phyloP scores from a whole-genome alignment of 345 rosid species.

The Citrus trifoliata region DNA sequence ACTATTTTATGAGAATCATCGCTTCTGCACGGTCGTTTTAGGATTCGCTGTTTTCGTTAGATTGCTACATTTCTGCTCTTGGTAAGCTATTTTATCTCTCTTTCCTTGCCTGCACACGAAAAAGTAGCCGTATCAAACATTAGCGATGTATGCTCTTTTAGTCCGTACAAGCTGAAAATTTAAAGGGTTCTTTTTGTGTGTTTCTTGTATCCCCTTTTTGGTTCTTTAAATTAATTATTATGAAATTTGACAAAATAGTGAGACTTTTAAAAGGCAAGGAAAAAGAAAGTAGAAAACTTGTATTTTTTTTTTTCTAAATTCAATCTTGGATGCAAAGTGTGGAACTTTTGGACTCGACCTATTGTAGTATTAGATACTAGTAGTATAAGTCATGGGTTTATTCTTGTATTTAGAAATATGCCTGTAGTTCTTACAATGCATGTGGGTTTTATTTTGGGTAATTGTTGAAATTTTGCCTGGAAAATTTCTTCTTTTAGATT shows the following conservation, averaged over 20 bases:
- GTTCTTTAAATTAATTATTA: not conserved
- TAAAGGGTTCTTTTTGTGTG: not conserved
- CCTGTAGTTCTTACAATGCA: not conserved
- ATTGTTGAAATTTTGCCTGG: not conserved
- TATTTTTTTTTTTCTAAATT: no score
- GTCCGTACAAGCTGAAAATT: not conserved
- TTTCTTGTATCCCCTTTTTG: not conserved
- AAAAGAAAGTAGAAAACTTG: not conserved
- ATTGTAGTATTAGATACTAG: no score
- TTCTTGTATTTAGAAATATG: no score
- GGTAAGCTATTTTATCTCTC: not conserved
- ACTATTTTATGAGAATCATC: not conserved
- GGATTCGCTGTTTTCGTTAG: not conserved
- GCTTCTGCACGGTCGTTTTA: not conserved
- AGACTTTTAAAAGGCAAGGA: not conserved
- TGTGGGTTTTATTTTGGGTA: not conserved
- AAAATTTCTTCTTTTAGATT: not conserved
- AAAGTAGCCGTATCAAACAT: not conserved
- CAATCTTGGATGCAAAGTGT: not conserved
- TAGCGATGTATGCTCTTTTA: not conserved
- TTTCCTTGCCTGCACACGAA: not conserved
- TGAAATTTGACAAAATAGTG: not conserved
- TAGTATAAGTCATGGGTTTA: no score
- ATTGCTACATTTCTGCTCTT: not conserved
- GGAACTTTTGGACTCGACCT: not conserved